Conservation (phyloP, 108 stramenopile genomes). For the Pseudonitzschia pungens region DNA sequence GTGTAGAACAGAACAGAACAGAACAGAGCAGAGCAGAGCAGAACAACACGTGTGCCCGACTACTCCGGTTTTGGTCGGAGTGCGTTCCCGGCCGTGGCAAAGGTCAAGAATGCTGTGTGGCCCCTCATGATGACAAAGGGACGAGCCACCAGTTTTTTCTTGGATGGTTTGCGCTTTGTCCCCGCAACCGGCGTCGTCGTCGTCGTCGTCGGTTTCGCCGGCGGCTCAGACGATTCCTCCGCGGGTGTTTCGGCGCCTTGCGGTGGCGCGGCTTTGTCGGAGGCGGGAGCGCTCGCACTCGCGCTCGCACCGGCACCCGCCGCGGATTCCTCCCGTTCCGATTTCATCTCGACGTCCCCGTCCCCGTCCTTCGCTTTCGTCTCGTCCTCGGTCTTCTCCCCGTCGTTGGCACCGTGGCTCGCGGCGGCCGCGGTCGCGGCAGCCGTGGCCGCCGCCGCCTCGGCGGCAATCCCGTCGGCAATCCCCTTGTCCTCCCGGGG, state of each 20-base stretch:
- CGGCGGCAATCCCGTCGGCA: conserved; percentile 1
- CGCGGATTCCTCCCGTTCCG: not conserved
- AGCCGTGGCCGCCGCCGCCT: not conserved
- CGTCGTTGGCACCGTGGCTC: not conserved
- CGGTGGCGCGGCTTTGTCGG: not conserved
- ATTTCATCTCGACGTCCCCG: not conserved
- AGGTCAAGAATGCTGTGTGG: conserved; percentile 96
- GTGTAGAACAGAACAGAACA: no score
- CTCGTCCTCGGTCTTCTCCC: conserved; percentile 19
- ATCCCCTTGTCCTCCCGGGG: conserved; percentile 10
- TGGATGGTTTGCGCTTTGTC: conserved; percentile 11
- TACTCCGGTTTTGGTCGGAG: conserved; percentile 44
- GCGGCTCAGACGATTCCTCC: not conserved
- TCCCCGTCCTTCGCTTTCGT: no score
- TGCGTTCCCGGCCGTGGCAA: conserved; percentile 78
- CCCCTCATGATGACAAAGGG: conserved; percentile 89
- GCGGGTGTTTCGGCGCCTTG: conserved; percentile 2
- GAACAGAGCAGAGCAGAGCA: no score
- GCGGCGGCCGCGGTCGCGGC: conserved; percentile 6
- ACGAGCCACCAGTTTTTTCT: conserved; percentile 65
- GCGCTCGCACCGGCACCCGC: not conserved
- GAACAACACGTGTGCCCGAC: not conserved
- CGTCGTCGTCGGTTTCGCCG: no score
- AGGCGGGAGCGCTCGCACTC: not conserved
- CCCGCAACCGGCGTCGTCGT: not conserved